phyloP scores from a whole-genome alignment of 345 rosid genomes.

The Lepidium didymum region DNA sequence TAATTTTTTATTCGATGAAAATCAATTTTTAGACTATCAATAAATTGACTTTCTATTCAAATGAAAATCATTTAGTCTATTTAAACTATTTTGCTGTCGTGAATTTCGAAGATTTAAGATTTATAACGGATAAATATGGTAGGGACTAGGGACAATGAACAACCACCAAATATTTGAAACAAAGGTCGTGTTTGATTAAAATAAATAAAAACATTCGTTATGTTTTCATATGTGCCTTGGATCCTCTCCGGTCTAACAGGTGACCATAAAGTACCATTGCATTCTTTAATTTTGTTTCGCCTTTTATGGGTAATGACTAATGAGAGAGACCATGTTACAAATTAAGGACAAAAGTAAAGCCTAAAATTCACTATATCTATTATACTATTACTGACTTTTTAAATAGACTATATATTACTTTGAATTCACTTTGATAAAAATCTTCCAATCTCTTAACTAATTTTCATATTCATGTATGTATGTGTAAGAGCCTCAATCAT shows the following conservation, averaged over 20 bases:
- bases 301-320: constrained; percentile 5
- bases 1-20: no score
- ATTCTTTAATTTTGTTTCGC: constrained; percentile 9
- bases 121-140: no score
- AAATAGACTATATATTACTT: not conserved
- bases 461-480: not conserved
- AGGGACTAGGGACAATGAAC: no score
- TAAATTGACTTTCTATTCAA: no score
- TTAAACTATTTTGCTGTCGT: no score
- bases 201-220: constrained; percentile 4
- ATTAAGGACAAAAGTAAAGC: not conserved
- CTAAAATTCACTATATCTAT: constrained; percentile 3
- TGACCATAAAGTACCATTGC: constrained; percentile 12
- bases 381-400: not conserved
- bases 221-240: constrained; percentile 4
- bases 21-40: no score
- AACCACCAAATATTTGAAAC: no score
- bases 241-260: constrained; percentile 17
- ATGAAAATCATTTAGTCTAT: no score
- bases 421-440: not conserved
- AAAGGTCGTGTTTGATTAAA: no score
- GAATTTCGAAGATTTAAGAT: no score
- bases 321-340: constrained; percentile 15
- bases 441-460: not conserved
- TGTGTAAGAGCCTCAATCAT: not conserved